These are phyloP conservation scores for Pseudoturritis turrita DNA, from an alignment of 345 rosid genomes.

Conservation along the genomic window DNA sequence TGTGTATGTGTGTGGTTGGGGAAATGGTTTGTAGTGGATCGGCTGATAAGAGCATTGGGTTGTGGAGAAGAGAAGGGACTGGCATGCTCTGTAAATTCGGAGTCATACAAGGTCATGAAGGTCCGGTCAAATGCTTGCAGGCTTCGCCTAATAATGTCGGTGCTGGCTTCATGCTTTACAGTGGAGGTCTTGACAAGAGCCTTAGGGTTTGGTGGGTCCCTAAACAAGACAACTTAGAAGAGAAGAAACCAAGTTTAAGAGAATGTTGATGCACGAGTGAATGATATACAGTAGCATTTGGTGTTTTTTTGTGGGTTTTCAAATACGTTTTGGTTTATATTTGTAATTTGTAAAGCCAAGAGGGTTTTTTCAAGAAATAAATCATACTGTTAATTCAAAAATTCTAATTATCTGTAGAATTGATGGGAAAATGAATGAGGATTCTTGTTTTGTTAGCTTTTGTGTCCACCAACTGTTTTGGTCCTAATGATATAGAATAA, in stretches of 20 bases:
- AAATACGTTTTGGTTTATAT: slow-evolving; percentile 23
- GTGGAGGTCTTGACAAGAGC: slow-evolving; percentile 89
- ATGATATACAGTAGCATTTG: slow-evolving; percentile 1
- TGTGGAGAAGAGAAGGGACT: slow-evolving; percentile 63
- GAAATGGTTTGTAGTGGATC: slow-evolving; percentile 77
- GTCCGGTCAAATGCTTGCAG: slow-evolving; percentile 91
- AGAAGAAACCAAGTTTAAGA: slow-evolving; percentile 22
- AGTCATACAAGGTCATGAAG: slow-evolving; percentile 67
- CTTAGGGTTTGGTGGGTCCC: slow-evolving; percentile 96
- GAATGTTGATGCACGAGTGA: slow-evolving; percentile 17
- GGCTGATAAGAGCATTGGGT: slow-evolving; percentile 79
- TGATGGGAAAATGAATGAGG: neutral
- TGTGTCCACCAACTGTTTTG: slow-evolving; percentile 17
- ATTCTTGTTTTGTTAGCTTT: slow-evolving; percentile 2
- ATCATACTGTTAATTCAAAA: neutral
- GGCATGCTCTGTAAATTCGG: slow-evolving; percentile 51
- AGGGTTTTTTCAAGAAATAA: neutral
- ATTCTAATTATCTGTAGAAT: neutral
- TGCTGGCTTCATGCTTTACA: slow-evolving; percentile 76
- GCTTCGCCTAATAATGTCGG: slow-evolving; percentile 54
- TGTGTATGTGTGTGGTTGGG: slow-evolving; percentile 64
- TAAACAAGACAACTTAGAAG: slow-evolving; percentile 21
- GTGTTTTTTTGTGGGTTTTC: neutral
- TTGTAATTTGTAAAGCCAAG: slow-evolving; percentile 26
- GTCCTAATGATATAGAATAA: neutral